Evolutionary conservation across 768 basidiomycete species (phyloP).

Genomic region (Lactarius psammicola): DNA sequence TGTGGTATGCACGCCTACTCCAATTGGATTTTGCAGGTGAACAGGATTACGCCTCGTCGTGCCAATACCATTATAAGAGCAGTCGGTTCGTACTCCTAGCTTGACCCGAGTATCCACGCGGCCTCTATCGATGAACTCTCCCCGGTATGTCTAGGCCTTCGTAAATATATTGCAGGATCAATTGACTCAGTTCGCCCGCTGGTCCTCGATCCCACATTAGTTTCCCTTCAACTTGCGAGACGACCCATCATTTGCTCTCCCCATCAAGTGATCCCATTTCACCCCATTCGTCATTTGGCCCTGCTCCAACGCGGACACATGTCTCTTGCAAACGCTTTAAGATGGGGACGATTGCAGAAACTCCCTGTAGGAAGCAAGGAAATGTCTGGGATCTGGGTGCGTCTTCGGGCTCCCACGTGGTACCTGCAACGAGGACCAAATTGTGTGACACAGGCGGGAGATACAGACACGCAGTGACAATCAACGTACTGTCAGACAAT

Average conservation of each 20-base stretch:
- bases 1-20: neutral
- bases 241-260: neutral
- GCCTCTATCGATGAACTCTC: neutral
- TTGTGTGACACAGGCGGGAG: neutral
- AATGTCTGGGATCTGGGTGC: neutral
- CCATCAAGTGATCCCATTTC: neutral
- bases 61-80: neutral
- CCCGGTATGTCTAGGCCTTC: neutral
- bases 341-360: neutral
- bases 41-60: neutral
- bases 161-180: neutral
- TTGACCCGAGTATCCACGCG: neutral
- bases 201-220: neutral
- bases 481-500: neutral
- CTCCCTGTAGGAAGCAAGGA: neutral
- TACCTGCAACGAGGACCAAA: neutral
- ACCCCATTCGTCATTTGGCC: neutral
- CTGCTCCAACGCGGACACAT: neutral
- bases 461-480: neutral
- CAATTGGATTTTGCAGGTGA: neutral
- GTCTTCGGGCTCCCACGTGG: neutral
- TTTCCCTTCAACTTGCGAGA: neutral
- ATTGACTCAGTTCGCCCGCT: neutral
- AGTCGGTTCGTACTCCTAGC: neutral
- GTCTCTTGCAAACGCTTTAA: neutral